Percentiles rank a stretch among this genome's conserved stretches.
phyloP scores from a whole-genome alignment of 345 rosid species.

The Populus pruinosa region DNA sequence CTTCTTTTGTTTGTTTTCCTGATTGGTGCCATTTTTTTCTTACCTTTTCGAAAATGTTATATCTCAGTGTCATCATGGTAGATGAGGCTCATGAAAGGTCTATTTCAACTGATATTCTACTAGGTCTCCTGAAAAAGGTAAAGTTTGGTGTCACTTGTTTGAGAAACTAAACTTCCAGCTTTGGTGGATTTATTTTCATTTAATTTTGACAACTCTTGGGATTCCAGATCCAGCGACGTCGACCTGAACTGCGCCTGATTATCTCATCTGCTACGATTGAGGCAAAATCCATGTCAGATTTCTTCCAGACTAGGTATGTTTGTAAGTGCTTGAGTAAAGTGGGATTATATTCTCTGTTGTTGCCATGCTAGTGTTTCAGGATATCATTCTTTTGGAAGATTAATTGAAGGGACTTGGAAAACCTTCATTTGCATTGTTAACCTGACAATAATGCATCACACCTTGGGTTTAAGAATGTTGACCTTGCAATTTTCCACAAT shows the following conservation, averaged over 20 bases:
- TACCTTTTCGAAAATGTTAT: constrained; percentile 2
- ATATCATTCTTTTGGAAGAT: background rate
- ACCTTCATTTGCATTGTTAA: too few relatives aligned
- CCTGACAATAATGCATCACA: too few relatives aligned
- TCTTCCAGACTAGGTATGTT: constrained; percentile 69
- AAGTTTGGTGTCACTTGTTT: background rate
- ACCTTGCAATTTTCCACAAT: background rate
- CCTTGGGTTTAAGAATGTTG: background rate
- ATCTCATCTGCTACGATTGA: constrained; percentile 97
- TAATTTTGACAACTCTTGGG: constrained; percentile 10
- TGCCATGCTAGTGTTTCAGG: background rate
- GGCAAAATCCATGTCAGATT: constrained; percentile 77
- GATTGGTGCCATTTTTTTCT: background rate
- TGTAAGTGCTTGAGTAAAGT: constrained; percentile 10
- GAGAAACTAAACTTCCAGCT: background rate
- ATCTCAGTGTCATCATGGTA: constrained; percentile 84
- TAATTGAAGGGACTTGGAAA: background rate
- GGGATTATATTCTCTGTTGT: background rate
- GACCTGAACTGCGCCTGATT: constrained; percentile 84
- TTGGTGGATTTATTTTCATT: constrained; percentile 3
- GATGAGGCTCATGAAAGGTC: constrained; percentile 99
- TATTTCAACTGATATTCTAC: constrained; percentile 86
- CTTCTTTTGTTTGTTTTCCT: background rate
- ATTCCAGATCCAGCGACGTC: constrained; percentile 73
- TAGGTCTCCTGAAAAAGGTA: constrained; percentile 95